phyloP scores from a whole-genome alignment of 495 filamentous ascomycete genomes.

The Friedmanniomyces endolithicus region DNA sequence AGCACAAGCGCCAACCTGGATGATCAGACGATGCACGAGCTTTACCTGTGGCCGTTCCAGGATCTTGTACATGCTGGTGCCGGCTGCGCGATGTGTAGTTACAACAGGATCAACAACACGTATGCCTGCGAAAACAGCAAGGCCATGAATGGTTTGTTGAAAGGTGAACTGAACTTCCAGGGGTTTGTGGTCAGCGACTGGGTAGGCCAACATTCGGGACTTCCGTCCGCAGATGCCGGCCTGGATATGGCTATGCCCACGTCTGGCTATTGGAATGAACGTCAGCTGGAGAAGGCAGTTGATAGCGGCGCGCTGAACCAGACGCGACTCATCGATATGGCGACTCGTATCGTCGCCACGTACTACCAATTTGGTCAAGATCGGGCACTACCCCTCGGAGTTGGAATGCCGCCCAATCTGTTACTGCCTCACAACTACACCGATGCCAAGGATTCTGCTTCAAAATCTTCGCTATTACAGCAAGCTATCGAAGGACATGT shows the following conservation, averaged over 20 bases:
- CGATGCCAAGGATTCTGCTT: conserved; percentile 10
- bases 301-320: conserved; percentile 63
- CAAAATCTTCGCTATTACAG: conserved; percentile 35
- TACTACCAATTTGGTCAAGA: conserved; percentile 57
- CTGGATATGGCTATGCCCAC: conserved; percentile 76
- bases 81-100: conserved; percentile 20
- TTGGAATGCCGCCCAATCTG: conserved; percentile 49
- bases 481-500: conserved; percentile 52
- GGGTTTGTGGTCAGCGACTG: conserved; percentile 59
- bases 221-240: conserved; percentile 58
- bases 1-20: conserved; percentile 17
- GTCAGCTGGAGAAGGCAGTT: conserved; percentile 51
- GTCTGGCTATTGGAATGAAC: conserved; percentile 54
- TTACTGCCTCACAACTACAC: conserved; percentile 11
- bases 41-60: conserved; percentile 22
- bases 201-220: conserved; percentile 61
- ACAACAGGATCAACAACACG: conserved; percentile 20
- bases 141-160: conserved; percentile 20
- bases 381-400: conserved; percentile 29
- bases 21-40: conserved; percentile 22
- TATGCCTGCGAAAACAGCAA: conserved; percentile 24
- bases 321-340: conserved; percentile 65
- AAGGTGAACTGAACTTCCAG: conserved; percentile 22
- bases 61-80: conserved; percentile 19
- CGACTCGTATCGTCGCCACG: conserved; percentile 60